Percentiles rank a stretch among this genome's conserved stretches.
Conservation (phyloP, 345 rosid genomes). For the Aegle marmelos region DNA sequence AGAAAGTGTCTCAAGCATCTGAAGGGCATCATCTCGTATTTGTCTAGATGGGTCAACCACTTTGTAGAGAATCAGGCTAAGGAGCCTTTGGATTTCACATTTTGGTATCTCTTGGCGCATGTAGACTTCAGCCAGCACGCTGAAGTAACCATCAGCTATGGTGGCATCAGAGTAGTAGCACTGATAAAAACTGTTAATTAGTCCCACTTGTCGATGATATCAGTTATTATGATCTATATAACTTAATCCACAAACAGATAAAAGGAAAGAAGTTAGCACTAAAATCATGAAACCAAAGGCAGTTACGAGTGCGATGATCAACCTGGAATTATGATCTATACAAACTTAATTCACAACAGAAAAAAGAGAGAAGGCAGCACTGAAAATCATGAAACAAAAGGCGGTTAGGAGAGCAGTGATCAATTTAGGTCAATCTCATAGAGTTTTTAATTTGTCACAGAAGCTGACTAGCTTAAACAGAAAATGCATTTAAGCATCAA, state of each 20-base stretch:
- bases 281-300: background rate
- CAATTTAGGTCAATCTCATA: background rate
- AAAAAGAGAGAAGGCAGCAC: background rate
- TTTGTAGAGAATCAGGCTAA: conserved; percentile 95
- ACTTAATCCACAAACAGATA: background rate
- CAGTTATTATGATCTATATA: background rate
- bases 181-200: conserved; percentile 41
- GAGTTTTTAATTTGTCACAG: background rate
- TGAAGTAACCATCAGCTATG: conserved; percentile 97
- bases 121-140: conserved; percentile 97
- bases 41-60: conserved; percentile 98
- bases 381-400: background rate
- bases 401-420: background rate
- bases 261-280: background rate
- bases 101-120: conserved; percentile 98
- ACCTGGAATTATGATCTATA: background rate
- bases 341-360: background rate
- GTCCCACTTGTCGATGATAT: background rate
- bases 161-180: conserved; percentile 95
- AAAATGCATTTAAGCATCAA: background rate
- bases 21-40: conserved; percentile 98
- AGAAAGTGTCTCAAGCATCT: conserved; percentile 99
- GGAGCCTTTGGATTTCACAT: conserved; percentile 92
- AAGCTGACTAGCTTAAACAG: background rate
- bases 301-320: background rate